Base-by-base conservation (phyloP, 1,284 basidiomycete genomes). In the Amanita bisporigera region DNA sequence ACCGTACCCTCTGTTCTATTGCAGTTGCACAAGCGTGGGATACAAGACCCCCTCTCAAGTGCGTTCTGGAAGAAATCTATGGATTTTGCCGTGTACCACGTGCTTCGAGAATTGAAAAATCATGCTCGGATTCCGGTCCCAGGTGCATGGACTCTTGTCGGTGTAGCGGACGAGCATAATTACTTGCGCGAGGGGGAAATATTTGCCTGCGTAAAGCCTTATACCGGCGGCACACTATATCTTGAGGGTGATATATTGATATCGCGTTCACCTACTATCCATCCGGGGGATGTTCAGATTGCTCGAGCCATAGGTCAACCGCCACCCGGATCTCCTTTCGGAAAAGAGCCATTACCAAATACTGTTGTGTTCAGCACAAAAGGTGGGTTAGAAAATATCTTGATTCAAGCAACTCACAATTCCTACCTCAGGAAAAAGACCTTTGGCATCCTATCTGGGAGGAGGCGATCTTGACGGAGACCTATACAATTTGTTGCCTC, bases 401-500 rank as follows among this genome's bases (percentile, higher is more conserved):
- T 61, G 4, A 40, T 21, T 60, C n/a, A 40, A 50, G 29, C 14
- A 6, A 33, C 38, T 45, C 64, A 38, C 11, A 17, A 26, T n/a
- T 38, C 11, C 24, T 47, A 54, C 45, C n/a, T 19, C 66, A 90
- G 89, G 89, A 11, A 62, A 75, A 19, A 81, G 89, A 24, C 88
- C 90, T 1, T 71, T 91, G 19, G 85, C 89, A 0, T 87, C 88
- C 1, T 87, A 79, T 66, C 81, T 90, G 0, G 89, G 89, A 15
- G 89, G 90, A 15, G 89, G 89, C 0, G 89, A 91, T 72, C 73
- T 91, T 6, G 88, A 90, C 72, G 88, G 87, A 3, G 86, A 89
- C 67, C 77, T 83, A 43, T 89, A 87, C 72, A 87, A 88, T 66
- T 74, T 89, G 7, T 85, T 90, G 47, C 83, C 83, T 11, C 72